Evolutionary conservation across 2,329 filamentous ascomycete genomes (phyloP).

Genomic region (Aspergillus chevalieri): DNA sequence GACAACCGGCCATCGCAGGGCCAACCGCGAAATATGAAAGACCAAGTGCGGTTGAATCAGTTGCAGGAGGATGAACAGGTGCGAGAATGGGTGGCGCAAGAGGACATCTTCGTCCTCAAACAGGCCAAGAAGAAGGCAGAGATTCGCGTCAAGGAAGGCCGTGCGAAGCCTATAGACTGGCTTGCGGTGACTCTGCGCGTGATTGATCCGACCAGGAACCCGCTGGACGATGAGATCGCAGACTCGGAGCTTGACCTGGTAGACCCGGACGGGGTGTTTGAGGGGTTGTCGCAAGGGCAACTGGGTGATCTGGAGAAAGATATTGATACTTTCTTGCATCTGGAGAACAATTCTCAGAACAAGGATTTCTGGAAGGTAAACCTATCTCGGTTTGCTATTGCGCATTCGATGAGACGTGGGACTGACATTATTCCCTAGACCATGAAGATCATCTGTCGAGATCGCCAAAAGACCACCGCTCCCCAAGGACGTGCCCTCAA

Average conservation of each 20-base stretch:
- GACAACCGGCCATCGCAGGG: conserved; percentile 12
- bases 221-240: conserved; percentile 72
- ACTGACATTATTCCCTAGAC: conserved; percentile 46
- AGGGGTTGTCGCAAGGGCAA: conserved; percentile 61
- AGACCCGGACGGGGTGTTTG: conserved; percentile 73
- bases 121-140: conserved; percentile 98
- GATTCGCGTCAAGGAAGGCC: conserved; percentile 83
- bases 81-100: conserved; percentile 80
- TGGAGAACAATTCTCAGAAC: conserved; percentile 74
- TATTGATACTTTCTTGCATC: conserved; percentile 68
- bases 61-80: conserved; percentile 72
- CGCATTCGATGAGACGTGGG: not conserved
- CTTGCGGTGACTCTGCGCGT: conserved; percentile 85
- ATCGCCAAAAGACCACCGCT: conserved; percentile 62
- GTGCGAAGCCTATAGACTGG: conserved; percentile 89
- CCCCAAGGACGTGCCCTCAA: conserved; percentile 68
- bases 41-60: conserved; percentile 44
- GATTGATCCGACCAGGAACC: conserved; percentile 74
- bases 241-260: conserved; percentile 73
- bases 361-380: conserved; percentile 76
- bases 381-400: conserved; percentile 1
- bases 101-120: conserved; percentile 91
- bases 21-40: conserved; percentile 32
- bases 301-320: conserved; percentile 74
- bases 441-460: conserved; percentile 74